A percentile compares a stretch with the other conserved stretches of the same genome.
Conservation (phyloP, 306 rosid species). For the Pachyrhizus erosus region DNA sequence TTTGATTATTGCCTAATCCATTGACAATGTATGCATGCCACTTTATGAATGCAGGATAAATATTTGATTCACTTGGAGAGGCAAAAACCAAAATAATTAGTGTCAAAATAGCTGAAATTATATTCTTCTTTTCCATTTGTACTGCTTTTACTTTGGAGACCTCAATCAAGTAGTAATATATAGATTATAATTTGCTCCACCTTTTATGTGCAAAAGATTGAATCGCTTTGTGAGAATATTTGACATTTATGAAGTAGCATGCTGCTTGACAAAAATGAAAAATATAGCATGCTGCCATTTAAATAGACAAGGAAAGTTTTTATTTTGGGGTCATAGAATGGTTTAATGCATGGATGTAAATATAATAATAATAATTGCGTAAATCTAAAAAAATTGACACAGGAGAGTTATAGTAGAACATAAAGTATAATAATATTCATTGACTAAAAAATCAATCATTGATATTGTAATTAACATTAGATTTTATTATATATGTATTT, state of each 20-base stretch:
- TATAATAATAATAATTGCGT: background rate
- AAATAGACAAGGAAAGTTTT: background rate
- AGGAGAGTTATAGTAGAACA: too few species aligned
- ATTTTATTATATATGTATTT: too few species aligned
- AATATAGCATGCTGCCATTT: conserved; percentile 24
- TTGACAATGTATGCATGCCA: conserved; percentile 53
- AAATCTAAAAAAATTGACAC: too few species aligned
- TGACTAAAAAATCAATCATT: too few species aligned
- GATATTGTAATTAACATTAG: too few species aligned
- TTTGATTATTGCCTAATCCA: conserved; percentile 36
- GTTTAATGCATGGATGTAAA: background rate
- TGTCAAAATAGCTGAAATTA: background rate
- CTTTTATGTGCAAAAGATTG: background rate
- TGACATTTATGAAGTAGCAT: conserved; percentile 32
- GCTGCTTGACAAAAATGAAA: background rate
- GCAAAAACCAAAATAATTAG: conserved; percentile 11
- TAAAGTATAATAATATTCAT: too few species aligned
- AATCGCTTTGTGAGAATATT: conserved; percentile 9
- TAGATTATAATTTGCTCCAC: background rate
- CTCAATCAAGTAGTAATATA: background rate
- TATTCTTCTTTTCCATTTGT: conserved; percentile 26
- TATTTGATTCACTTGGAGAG: conserved; percentile 19
- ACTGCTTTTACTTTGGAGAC: background rate
- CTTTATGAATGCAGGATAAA: conserved; percentile 48
- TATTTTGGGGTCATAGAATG: background rate